Conservation (phyloP, 1,284 basidiomycete genomes). For the Kwoniella shivajii region DNA sequence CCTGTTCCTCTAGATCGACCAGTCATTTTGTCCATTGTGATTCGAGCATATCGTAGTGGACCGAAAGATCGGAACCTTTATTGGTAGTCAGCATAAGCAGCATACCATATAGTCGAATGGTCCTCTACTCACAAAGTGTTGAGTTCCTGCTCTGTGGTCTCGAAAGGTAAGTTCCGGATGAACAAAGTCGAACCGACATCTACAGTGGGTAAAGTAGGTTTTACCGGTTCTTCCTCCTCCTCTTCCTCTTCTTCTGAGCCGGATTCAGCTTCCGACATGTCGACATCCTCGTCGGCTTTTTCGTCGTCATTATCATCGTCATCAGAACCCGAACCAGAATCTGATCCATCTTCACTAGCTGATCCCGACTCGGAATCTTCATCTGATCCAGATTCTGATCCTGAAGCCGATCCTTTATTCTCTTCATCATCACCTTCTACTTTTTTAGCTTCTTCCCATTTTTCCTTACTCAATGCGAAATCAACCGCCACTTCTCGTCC, state of each 20-base stretch:
- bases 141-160: constrained; percentile 87
- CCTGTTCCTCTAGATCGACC: constrained; percentile 91
- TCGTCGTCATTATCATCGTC: constrained; percentile 51
- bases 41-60: constrained; percentile 87
- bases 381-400: constrained; percentile 20
- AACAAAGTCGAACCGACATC: constrained; percentile 91
- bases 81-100: background rate
- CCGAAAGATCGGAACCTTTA: constrained; percentile 88
- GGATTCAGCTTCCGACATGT: constrained; percentile 31
- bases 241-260: constrained; percentile 56
- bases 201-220: constrained; percentile 73
- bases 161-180: constrained; percentile 90
- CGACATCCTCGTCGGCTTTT: constrained; percentile 34
- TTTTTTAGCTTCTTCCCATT: constrained; percentile 75
- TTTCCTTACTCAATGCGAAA: constrained; percentile 93
- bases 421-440: constrained; percentile 57
- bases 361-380: constrained; percentile 24
- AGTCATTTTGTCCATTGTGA: constrained; percentile 81
- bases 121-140: constrained; percentile 66
- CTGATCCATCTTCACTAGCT: constrained; percentile 13
- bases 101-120: background rate
- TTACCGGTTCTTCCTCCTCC: constrained; percentile 62
- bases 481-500: constrained; percentile 87
- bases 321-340: constrained; percentile 22
- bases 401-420: constrained; percentile 47